Conservation (phyloP, 768 basidiomycete species). For the Tylopilus balloui region DNA sequence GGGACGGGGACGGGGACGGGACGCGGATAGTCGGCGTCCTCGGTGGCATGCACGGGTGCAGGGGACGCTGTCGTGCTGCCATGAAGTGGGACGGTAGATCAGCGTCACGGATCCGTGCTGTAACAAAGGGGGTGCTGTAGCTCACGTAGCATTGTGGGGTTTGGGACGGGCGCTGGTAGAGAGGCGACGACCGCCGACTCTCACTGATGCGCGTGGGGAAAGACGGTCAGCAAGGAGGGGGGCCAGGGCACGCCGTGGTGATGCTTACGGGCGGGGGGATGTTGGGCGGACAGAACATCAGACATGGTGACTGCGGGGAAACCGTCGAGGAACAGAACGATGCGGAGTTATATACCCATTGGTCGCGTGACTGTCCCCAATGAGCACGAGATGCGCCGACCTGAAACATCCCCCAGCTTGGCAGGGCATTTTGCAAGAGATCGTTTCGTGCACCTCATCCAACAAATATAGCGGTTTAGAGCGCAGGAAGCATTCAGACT, state of each 20-base stretch:
- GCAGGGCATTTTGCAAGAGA: background rate
- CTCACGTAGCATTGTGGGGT: conserved; percentile 32
- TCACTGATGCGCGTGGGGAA: conserved; percentile 20
- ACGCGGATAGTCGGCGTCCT: conserved; percentile 47
- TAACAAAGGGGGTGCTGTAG: background rate
- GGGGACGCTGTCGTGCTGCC: conserved; percentile 1
- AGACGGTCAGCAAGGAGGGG: background rate
- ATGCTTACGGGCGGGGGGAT: conserved; percentile 47
- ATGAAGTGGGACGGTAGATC: background rate
- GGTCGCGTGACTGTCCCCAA: conserved; percentile 6
- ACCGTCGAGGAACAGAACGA: conserved; percentile 1
- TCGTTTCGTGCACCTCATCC: background rate
- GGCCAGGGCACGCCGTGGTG: too few relatives aligned
- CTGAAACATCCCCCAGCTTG: background rate
- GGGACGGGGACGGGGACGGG: too few relatives aligned
- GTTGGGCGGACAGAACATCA: conserved; percentile 31
- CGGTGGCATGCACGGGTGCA: conserved; percentile 16
- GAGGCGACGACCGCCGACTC: conserved; percentile 49
- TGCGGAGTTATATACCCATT: conserved; percentile 13
- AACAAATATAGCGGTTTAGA: background rate
- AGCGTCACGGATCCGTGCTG: background rate
- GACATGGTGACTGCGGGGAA: conserved; percentile 21
- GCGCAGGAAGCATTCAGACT: background rate
- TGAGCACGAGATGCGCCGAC: background rate
- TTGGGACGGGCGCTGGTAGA: conserved; percentile 42